Conservation (phyloP, 805 yeast species). For the Clavispora carvajalis region DNA sequence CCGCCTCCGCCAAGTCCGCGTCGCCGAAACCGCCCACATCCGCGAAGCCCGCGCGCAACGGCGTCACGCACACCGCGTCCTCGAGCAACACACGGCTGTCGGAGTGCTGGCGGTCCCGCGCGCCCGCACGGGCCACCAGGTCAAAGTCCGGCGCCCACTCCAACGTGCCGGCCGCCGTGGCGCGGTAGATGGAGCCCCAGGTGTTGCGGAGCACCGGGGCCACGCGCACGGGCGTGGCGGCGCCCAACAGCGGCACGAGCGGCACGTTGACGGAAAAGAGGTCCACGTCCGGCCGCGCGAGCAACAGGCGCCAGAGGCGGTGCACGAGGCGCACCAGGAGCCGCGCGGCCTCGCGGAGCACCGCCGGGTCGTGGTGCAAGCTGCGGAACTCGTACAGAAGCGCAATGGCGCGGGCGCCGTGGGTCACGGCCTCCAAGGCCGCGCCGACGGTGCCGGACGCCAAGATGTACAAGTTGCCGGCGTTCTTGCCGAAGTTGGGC, state of each 20-base stretch:
- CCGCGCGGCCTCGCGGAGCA: slow-evolving; percentile 60
- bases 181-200: slow-evolving; percentile 67
- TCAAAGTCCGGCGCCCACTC: slow-evolving; percentile 83
- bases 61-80: slow-evolving; percentile 53
- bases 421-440: slow-evolving; percentile 86
- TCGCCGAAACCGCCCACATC: background rate
- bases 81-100: slow-evolving; percentile 69
- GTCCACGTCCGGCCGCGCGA: slow-evolving; percentile 45
- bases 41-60: slow-evolving; percentile 47
- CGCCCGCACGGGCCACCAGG: slow-evolving; percentile 51
- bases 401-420: slow-evolving; percentile 68
- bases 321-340: slow-evolving; percentile 60
- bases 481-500: slow-evolving; percentile 93
- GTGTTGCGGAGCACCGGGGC: slow-evolving; percentile 77
- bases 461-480: slow-evolving; percentile 80
- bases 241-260: slow-evolving; percentile 48
- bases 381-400: slow-evolving; percentile 77
- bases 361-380: slow-evolving; percentile 42
- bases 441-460: slow-evolving; percentile 97
- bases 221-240: slow-evolving; percentile 56
- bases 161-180: slow-evolving; percentile 36
- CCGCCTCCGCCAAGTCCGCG: background rate
- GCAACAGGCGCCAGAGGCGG: slow-evolving; percentile 58
- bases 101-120: slow-evolving; percentile 38
- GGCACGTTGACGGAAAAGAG: slow-evolving; percentile 85